phyloP scores from a whole-genome alignment of 495 filamentous ascomycete genomes.

The Aspergillus heteromorphus region DNA sequence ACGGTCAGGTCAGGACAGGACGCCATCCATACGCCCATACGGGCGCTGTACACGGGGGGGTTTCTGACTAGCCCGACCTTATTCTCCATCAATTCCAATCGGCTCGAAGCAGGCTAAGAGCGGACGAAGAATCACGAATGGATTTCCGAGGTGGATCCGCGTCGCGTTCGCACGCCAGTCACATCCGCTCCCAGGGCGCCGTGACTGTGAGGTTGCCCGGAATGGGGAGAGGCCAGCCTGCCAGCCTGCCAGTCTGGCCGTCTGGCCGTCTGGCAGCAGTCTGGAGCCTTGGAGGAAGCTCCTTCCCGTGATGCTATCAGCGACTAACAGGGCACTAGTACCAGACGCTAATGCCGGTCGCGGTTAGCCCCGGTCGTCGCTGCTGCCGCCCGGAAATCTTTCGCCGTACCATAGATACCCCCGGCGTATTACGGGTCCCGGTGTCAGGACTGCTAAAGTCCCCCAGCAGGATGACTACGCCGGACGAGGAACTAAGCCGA shows the following conservation, averaged over 20 bases:
- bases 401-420: background rate
- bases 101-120: constrained; percentile 5
- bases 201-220: no score
- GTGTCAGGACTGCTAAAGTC: constrained; percentile 3
- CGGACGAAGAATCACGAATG: constrained; percentile 5
- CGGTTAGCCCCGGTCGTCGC: background rate
- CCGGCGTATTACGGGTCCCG: background rate
- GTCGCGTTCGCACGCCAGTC: background rate
- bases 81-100: constrained; percentile 1
- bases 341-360: no score
- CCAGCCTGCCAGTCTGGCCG: no score
- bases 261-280: no score
- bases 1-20: background rate
- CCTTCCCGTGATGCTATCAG: constrained; percentile 4
- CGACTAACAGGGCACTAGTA: no score
- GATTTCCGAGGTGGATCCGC: constrained; percentile 2
- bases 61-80: background rate
- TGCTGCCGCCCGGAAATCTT: background rate
- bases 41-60: background rate
- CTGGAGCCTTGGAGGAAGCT: background rate
- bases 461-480: constrained; percentile 15
- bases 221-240: no score
- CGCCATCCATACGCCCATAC: background rate
- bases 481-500: constrained; percentile 9
- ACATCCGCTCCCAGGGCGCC: background rate